Evolutionary conservation across 2,329 filamentous ascomycete genomes (phyloP), one percentile per base, ranked within the genome.

Genomic region (Colletotrichum abscissum): DNA sequence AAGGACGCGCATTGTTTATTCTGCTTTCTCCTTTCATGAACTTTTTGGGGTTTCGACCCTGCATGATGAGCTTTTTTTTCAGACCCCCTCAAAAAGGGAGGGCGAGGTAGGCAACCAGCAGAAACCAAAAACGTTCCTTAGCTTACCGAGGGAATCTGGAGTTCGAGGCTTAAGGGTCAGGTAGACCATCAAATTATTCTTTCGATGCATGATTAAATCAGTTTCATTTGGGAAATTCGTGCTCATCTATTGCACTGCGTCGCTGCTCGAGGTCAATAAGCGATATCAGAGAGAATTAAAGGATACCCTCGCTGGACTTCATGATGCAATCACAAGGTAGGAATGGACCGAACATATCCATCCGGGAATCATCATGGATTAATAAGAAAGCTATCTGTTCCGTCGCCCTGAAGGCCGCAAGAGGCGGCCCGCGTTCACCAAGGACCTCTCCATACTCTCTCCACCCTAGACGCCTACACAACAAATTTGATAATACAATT

Each of bases 401-500:
- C 55, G 60, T 56, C 49, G 26, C 49, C 55, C 62, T 55, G 62
- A 35, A 56, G 30, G 46, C 63, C 56, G 52, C 28, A 19, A 46
- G 49, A 64, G 46, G 62, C 60, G 46, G 54, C 28, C 55, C 28
- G 16, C 38, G 24, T 33, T 71, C 60, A 57, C 67, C 62, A 49
- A 65, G 30, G 54, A 66, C 60, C 56, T 33, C 49, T 30, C 69
- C 35, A 14, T 49, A 49, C 42, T 16, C 24, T 60, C 26, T 60
- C 26, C 54, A 57, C 35, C 70, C 60, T 66, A 73, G 49, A 73
- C 67, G 71, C 67, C 71, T 65, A 66, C 68, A 74, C 72, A 63
- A 68, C 66, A 68, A 74, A 72, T 72, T 74, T 74, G 63, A 74
- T 74, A 67, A 49, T 64, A 64, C 62, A 64, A 71, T 38, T 54